Percentiles rank a stretch among this genome's conserved stretches.
Conservation (phyloP, 345 rosid species). For the Salix dunnii region DNA sequence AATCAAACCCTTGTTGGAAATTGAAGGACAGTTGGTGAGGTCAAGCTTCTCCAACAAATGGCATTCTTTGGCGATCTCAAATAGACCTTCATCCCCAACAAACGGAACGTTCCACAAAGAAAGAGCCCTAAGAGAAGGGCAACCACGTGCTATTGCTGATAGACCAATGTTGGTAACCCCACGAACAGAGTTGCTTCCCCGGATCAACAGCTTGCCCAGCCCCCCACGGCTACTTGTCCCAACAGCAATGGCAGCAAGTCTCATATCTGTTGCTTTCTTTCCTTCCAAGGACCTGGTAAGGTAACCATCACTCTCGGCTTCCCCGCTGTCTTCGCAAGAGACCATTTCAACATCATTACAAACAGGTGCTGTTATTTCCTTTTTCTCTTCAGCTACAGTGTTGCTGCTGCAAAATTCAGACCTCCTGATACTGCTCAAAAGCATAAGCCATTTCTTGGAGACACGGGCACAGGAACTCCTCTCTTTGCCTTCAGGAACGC, state of each 20-base stretch:
- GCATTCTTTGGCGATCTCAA: conserved; percentile 56
- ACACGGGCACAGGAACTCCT: conserved; percentile 58
- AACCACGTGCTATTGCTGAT: conserved; percentile 51
- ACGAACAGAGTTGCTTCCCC: conserved; percentile 46
- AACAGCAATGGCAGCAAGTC: conserved; percentile 66
- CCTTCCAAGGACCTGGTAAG: conserved; percentile 68
- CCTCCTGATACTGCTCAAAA: conserved; percentile 50
- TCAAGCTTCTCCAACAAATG: conserved; percentile 63
- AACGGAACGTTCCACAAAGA: conserved; percentile 64
- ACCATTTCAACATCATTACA: conserved; percentile 40
- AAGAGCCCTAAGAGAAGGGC: conserved; percentile 60
- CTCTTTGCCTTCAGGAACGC: conserved; percentile 48
- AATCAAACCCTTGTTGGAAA: conserved; percentile 57
- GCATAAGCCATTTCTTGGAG: conserved; percentile 64
- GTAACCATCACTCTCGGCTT: conserved; percentile 42
- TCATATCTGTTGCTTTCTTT: conserved; percentile 67
- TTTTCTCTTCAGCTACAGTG: neutral
- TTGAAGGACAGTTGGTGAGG: conserved; percentile 52
- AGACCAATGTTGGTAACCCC: conserved; percentile 60
- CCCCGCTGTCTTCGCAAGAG: conserved; percentile 28
- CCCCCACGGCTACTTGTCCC: conserved; percentile 66
- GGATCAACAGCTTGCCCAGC: conserved; percentile 58
- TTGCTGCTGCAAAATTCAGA: conserved; percentile 34
- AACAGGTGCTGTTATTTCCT: conserved; percentile 17
- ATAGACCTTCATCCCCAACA: conserved; percentile 56